Conservation (phyloP, 1,284 basidiomycete species). For the Chondrostereum purpureum region DNA sequence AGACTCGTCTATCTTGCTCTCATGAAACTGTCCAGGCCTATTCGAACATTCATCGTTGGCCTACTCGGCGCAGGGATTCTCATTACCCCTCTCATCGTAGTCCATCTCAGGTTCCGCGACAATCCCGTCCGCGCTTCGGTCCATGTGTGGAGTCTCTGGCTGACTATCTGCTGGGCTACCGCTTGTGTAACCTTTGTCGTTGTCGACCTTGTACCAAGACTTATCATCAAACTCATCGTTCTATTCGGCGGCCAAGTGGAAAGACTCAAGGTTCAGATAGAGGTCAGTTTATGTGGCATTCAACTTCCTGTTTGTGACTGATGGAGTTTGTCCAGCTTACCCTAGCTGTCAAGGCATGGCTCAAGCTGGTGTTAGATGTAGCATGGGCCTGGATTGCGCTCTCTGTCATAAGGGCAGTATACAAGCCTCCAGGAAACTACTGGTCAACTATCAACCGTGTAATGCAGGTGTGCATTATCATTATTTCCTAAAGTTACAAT, state of each 20-base stretch:
- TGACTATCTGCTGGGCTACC: constrained; percentile 64
- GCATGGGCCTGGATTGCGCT: constrained; percentile 68
- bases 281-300: constrained; percentile 37
- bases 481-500: not conserved
- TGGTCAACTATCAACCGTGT: constrained; percentile 65
- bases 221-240: constrained; percentile 47
- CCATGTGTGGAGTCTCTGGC: constrained; percentile 67
- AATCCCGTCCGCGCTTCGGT: constrained; percentile 47
- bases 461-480: constrained; percentile 45
- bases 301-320: not conserved
- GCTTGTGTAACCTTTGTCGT: constrained; percentile 53
- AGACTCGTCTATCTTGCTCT: constrained; percentile 58
- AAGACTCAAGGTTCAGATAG: constrained; percentile 54
- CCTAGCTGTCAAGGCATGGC: constrained; percentile 64
- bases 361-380: constrained; percentile 60
- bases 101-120: constrained; percentile 52
- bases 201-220: constrained; percentile 56
- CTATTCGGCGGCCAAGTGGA: constrained; percentile 59
- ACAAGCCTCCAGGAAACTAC: constrained; percentile 56
- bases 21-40: constrained; percentile 56
- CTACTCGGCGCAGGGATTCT: constrained; percentile 55
- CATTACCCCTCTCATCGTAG: constrained; percentile 63
- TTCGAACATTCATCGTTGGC: constrained; percentile 52
- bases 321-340: constrained; percentile 38
- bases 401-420: constrained; percentile 49